Percentiles rank a stretch among this genome's conserved stretches.
These are phyloP conservation scores for Arabidopsis arenosa DNA, from an alignment of 345 rosid genomes.

Conservation along the genomic window DNA sequence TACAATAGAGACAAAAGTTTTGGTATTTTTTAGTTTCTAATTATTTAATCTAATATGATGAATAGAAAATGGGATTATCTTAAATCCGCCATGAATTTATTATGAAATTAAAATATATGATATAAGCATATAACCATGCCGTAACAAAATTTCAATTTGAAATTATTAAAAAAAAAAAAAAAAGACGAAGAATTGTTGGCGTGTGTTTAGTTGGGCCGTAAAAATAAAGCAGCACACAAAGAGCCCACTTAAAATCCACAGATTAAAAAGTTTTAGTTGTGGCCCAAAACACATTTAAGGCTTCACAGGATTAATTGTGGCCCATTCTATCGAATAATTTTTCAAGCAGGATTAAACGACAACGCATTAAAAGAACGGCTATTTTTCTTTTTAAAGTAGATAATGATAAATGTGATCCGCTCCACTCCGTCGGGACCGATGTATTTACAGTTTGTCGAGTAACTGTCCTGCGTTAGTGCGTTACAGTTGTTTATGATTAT, in stretches of 20 bases:
- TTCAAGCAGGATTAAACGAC: not conserved
- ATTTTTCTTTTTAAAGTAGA: too few species aligned
- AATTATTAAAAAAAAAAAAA: not conserved
- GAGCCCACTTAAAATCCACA: not conserved
- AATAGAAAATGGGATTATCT: too few species aligned
- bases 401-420: not conserved
- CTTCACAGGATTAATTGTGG: not conserved
- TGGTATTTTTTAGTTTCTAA: not conserved
- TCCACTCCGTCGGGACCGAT: not conserved
- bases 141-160: not conserved
- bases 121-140: too few species aligned
- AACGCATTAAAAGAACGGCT: not conserved
- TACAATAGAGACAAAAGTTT: not conserved
- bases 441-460: not conserved
- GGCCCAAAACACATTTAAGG: not conserved
- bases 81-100: too few species aligned
- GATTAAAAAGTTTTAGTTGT: not conserved
- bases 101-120: too few species aligned
- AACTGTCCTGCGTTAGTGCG: not conserved
- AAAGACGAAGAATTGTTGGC: not conserved
- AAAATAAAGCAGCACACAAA: not conserved
- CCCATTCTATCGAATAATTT: not conserved
- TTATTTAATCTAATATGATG: too few species aligned
- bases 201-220: conserved; percentile 16
- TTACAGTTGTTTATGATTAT: not conserved